Conservation (phyloP, 2,329 filamentous ascomycete genomes). For the Fusarium sp. region DNA sequence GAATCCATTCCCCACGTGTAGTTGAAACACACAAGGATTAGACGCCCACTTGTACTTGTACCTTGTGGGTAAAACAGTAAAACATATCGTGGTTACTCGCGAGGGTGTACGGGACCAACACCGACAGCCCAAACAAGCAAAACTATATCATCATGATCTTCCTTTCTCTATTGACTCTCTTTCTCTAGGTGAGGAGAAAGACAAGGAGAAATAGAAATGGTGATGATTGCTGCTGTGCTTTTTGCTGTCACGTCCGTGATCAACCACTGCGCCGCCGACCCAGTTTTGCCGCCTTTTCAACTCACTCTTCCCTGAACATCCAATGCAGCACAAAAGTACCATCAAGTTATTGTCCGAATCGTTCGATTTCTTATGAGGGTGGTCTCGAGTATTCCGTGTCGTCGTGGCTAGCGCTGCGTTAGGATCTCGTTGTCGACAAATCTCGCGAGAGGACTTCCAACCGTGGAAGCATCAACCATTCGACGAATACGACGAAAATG, state of each 20-base stretch:
- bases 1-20: conserved; percentile 3
- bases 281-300: background rate
- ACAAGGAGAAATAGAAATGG: background rate
- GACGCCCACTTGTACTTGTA: background rate
- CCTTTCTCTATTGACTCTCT: background rate
- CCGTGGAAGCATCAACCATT: background rate
- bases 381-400: background rate
- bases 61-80: background rate
- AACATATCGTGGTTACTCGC: conserved; percentile 33
- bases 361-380: background rate
- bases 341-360: fast-evolving
- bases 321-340: background rate
- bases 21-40: background rate
- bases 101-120: conserved; percentile 29
- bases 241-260: background rate
- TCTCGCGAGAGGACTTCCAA: background rate
- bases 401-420: background rate
- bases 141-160: background rate
- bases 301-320: background rate
- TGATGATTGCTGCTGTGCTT: background rate
- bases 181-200: fast-evolving
- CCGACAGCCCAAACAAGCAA: conserved; percentile 12
- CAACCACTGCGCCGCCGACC: background rate
- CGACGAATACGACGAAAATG: background rate
- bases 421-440: background rate